A percentile compares a stretch with the other conserved stretches of the same genome.
phyloP scores from a whole-genome alignment of 1,284 basidiomycete genomes.

The Naganishia cerealis region DNA sequence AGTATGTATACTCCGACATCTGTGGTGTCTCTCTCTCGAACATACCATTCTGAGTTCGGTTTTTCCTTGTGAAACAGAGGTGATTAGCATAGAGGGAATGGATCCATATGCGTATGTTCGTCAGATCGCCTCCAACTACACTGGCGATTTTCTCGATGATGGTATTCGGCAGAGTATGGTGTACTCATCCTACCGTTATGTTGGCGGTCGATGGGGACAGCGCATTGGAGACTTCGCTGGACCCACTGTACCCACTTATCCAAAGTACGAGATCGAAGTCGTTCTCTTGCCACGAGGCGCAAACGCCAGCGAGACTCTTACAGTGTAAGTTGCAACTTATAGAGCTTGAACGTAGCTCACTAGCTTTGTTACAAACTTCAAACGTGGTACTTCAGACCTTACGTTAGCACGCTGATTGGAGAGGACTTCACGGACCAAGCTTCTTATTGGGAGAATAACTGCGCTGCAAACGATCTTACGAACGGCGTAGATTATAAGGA shows the following conservation, averaged over 20 bases:
- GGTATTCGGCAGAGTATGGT: slow-evolving; percentile 49
- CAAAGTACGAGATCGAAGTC: slow-evolving; percentile 59
- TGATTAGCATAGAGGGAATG: slow-evolving; percentile 61
- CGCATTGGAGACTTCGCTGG: slow-evolving; percentile 65
- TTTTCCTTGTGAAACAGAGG: slow-evolving; percentile 39
- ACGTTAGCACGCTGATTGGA: slow-evolving; percentile 59
- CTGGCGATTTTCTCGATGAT: slow-evolving; percentile 61
- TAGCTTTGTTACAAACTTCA: not conserved
- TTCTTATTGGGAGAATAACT: slow-evolving; percentile 65
- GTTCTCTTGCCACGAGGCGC: slow-evolving; percentile 46
- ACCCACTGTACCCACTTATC: slow-evolving; percentile 58
- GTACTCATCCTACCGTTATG: slow-evolving; percentile 63
- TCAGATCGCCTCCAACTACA: slow-evolving; percentile 61
- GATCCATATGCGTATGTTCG: slow-evolving; percentile 62
- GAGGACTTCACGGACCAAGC: slow-evolving; percentile 58
- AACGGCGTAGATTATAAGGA: slow-evolving; percentile 61
- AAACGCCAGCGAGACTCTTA: slow-evolving; percentile 15
- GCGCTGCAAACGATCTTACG: slow-evolving; percentile 61
- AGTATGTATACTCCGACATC: slow-evolving; percentile 30
- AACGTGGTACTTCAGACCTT: slow-evolving; percentile 50
- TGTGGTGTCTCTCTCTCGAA: not conserved
- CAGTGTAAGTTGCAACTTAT: not conserved
- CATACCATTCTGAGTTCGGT: not conserved
- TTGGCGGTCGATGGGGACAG: slow-evolving; percentile 57
- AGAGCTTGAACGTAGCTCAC: not conserved